Evolutionary conservation across 768 basidiomycete species (phyloP), one percentile per base, ranked within the genome.

Genomic region (Suillus occidentalis): DNA sequence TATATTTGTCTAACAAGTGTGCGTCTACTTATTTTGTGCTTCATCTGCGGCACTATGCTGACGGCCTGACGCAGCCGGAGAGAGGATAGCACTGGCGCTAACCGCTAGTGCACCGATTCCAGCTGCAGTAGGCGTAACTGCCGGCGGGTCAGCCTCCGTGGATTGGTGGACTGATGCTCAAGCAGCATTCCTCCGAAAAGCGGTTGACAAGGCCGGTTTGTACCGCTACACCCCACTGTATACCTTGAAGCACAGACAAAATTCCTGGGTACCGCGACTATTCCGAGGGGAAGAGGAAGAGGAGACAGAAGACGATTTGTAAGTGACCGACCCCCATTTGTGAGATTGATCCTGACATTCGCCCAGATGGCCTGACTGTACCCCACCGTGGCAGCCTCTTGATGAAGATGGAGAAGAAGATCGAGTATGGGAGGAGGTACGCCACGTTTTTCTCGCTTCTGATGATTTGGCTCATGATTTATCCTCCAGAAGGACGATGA

Each of bases 1-100:
- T 78, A 71, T 80, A 76, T 22, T 67, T 77, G 36, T 75, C 74
- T 37, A 66, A 74, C 59, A 77, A 72, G 50, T 59, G 62, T 63
- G 40, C 22, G 50, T 63, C 22, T 20, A 52, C 37, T 45, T 22
- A 16, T 4, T 8, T 53, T 10, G 42, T 31, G 18, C 3, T 34
- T 34, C 20, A 34, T 34, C 20, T 1, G 20, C 10, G 3, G 13
- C 3, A 64, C 71, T 72, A 39, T n/a, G 45, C 22, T 37, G 3
- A 20, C 4, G n/a, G 2, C 20, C 12, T 62, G 47, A n/a, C 60
- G 25, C 50, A 75, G 75, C 68, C 6, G 72, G 72, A 6, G 68
- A 76, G 39, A 71, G 61, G 18, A 13, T 74, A 39, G 69, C 75
- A 1, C 63, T 75, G 2, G 76, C 72, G 0, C 68, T 75, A 60